Evolutionary conservation across 129 eudicot species (phyloP).

Genomic region (Flaveria trinervia): DNA sequence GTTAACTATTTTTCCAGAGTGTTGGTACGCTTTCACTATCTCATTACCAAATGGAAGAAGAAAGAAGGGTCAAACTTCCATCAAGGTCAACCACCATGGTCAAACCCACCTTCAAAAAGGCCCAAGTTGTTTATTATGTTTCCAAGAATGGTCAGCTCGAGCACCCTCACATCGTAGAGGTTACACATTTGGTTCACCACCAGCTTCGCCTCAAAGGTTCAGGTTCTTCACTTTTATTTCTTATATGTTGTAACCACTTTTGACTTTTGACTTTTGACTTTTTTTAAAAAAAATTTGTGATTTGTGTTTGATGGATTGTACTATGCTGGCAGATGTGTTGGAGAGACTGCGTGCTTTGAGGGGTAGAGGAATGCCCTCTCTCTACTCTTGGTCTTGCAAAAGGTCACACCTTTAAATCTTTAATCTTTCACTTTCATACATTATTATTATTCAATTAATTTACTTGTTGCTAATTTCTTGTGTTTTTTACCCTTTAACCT

Average conservation of each 20-base stretch:
- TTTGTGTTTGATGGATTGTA: background rate
- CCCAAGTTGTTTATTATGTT: slow-evolving; percentile 87
- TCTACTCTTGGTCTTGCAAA: slow-evolving; percentile 96
- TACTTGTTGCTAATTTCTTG: no score
- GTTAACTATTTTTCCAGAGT: no score
- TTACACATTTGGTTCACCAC: slow-evolving; percentile 70
- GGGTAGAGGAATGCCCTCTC: slow-evolving; percentile 91
- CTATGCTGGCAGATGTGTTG: slow-evolving; percentile 56
- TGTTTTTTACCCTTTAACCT: no score
- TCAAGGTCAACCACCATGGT: slow-evolving; percentile 29
- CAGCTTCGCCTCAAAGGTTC: slow-evolving; percentile 81
- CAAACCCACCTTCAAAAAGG: slow-evolving; percentile 58
- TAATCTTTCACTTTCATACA: background rate
- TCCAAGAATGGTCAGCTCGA: slow-evolving; percentile 93
- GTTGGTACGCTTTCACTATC: slow-evolving; percentile 19
- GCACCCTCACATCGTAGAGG: slow-evolving; percentile 87
- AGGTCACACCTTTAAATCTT: slow-evolving; percentile 43
- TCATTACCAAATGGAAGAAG: slow-evolving; percentile 30
- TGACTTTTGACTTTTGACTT: background rate
- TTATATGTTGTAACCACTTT: background rate
- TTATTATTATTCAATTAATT: background rate
- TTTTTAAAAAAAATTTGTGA: background rate
- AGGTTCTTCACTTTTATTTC: slow-evolving; percentile 41
- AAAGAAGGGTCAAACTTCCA: slow-evolving; percentile 24
- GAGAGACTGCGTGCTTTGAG: slow-evolving; percentile 69